Percentiles rank a stretch among this genome's conserved stretches.
Evolutionary conservation across 768 basidiomycete species (phyloP).

Genomic region (Serpula lacrymans): DNA sequence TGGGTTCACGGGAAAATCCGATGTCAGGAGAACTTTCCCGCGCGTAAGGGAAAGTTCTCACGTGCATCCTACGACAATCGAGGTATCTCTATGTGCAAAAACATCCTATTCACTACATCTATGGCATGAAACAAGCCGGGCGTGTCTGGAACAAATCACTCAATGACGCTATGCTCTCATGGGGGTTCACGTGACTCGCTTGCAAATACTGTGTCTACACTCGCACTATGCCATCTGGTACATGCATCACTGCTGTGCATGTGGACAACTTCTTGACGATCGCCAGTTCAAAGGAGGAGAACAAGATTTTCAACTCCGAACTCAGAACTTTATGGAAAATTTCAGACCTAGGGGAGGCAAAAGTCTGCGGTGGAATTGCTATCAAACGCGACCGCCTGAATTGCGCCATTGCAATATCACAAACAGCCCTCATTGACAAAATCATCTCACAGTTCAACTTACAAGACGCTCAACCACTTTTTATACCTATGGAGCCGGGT

Average conservation of each 20-base stretch:
- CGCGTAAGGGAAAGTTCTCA: too few species aligned
- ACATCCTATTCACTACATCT: too few species aligned
- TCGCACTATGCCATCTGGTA: slow-evolving; percentile 7
- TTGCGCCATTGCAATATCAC: too few species aligned
- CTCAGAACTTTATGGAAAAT: slow-evolving; percentile 27
- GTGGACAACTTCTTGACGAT: slow-evolving; percentile 32
- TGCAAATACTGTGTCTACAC: slow-evolving; percentile 35
- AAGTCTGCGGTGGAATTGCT: slow-evolving; percentile 34
- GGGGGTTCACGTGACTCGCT: slow-evolving; percentile 27
- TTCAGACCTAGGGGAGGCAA: slow-evolving; percentile 29
- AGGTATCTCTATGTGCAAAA: too few species aligned
- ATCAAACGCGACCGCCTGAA: slow-evolving; percentile 30
- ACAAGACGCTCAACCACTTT: too few species aligned
- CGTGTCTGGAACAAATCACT: slow-evolving; percentile 33
- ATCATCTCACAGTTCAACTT: too few species aligned
- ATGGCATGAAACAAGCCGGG: slow-evolving; percentile 30
- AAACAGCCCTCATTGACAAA: too few species aligned
- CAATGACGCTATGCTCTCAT: slow-evolving; percentile 19
- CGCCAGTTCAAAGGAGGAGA: slow-evolving; percentile 8
- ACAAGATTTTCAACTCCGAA: slow-evolving; percentile 22
- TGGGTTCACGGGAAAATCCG: too few species aligned
- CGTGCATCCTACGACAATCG: too few species aligned
- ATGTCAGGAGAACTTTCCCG: too few species aligned
- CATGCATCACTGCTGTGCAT: slow-evolving; percentile 28
- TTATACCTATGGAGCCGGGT: too few species aligned